These are phyloP conservation scores for Comarum palustre DNA, from an alignment of 306 rosid species.

Conservation along the genomic window DNA sequence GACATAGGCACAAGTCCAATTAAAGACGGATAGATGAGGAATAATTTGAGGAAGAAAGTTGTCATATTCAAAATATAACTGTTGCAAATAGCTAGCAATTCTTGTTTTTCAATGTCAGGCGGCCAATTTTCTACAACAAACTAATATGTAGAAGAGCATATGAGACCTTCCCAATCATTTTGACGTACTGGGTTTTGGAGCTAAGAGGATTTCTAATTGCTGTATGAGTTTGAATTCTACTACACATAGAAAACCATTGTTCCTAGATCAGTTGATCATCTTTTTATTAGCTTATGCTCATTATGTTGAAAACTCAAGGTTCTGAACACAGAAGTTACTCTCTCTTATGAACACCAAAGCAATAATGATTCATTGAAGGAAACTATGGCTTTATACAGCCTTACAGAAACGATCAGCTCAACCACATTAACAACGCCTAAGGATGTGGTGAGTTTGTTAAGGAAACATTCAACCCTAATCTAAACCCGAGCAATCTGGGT, in stretches of 20 bases:
- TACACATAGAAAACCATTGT: not conserved
- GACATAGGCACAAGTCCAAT: not conserved
- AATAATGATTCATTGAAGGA: no score
- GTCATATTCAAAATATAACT: not conserved
- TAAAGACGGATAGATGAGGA: not conserved
- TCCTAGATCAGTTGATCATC: not conserved
- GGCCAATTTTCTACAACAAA: not conserved
- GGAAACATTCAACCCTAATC: no score
- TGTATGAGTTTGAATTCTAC: not conserved
- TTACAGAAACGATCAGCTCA: no score
- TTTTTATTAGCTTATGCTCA: not conserved
- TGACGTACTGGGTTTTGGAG: not conserved
- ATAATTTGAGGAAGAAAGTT: not conserved
- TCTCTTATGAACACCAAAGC: no score
- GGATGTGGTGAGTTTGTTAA: no score
- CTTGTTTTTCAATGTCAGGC: not conserved
- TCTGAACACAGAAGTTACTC: no score
- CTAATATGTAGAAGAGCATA: not conserved
- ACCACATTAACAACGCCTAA: no score
- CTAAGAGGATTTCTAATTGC: not conserved
- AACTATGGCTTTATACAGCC: no score
- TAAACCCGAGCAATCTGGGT: no score
- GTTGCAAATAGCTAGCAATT: not conserved
- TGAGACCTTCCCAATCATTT: not conserved
- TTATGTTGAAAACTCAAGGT: not conserved